These are phyloP conservation scores for Acanthamoeba sp. DNA, from an alignment of 208 protist genomes.

Conservation along the genomic window DNA sequence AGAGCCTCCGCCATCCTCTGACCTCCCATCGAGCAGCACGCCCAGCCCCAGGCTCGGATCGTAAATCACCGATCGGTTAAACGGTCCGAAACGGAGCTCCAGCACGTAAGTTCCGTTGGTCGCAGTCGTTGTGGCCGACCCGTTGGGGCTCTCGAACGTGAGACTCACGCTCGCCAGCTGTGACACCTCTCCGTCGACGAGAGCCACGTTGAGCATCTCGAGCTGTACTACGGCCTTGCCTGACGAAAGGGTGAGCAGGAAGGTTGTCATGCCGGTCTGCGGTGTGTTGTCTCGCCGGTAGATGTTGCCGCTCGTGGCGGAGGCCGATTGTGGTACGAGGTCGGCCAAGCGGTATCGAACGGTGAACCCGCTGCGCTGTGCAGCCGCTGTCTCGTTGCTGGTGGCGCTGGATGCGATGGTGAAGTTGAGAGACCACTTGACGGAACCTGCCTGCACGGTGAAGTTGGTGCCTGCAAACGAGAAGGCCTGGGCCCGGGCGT, in stretches of 20 bases:
- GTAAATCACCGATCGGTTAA: not conserved
- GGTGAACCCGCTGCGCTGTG: not conserved
- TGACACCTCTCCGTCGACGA: not conserved
- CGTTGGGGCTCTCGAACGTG: not conserved
- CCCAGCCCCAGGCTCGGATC: not conserved
- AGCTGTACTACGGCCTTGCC: not conserved
- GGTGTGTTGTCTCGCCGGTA: not conserved
- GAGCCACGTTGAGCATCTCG: conserved; percentile 4
- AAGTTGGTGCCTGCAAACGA: not conserved
- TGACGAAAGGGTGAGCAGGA: not conserved
- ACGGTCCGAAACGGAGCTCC: not conserved
- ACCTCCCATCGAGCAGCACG: not conserved
- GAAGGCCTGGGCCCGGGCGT: not conserved
- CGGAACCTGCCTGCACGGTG: not conserved
- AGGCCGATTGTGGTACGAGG: not conserved
- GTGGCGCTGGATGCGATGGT: not conserved
- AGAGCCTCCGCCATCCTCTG: not conserved
- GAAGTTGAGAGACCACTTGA: not conserved
- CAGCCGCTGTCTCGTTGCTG: not conserved
- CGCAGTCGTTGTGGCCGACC: too few relatives aligned
- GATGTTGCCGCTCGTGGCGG: not conserved
- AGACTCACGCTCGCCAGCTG: not conserved
- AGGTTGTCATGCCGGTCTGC: not conserved
- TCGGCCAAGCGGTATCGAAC: not conserved
- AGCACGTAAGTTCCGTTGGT: not conserved